Base-by-base conservation (phyloP, 176 grass and related monocot species). In the Carex parvula region DNA sequence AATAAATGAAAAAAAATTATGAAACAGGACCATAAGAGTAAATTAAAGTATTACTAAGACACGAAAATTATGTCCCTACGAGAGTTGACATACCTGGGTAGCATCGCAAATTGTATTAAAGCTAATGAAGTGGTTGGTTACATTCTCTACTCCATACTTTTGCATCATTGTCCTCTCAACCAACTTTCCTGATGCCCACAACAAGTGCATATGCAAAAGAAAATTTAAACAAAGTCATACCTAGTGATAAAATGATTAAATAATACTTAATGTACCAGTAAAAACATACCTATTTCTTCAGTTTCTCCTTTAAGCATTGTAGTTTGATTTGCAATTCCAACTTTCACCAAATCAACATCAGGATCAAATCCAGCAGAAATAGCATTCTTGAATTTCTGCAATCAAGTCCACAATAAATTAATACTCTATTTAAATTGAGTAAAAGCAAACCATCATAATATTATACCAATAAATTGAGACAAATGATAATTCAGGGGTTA, bases 251-350 rank as follows among this genome's bases (percentile, higher is more conserved):
- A 68, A 58, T 63, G 22, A 57, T 17, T 57, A 55, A 32, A 78
- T 32, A 78, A 15, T 57, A 78, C 15, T 35, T 4, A 17, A 16
- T 44, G 18, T 78, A 30, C 29, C 79, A 39, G 44, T 13, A 61
- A 71, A 37, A 54, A 91, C 83, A 7, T 59, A 95, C 93, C 96
- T 55, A 99, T 99, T 61, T 99, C 93, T 87, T 99, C 96, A 81
- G 96, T 99, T 90, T 99, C 96, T 80, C 96, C 93, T 91, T 99
- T 99, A 64, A 99, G 89, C 97, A 99, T 99, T 72, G 97, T 99
- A 89, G 97, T 99, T 86, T 99, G 97, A 94, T 99, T 99, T 73
- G 97, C 97, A 89, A 99, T 99, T 14, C 97, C 97, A 33, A 92
- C 76, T 90, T 89, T 99, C 35, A 56, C 83, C 70, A 99, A 86